A percentile compares a stretch with the other conserved stretches of the same genome.
phyloP scores from a whole-genome alignment of 2,329 filamentous ascomycete species.

The Colletotrichum siamense region DNA sequence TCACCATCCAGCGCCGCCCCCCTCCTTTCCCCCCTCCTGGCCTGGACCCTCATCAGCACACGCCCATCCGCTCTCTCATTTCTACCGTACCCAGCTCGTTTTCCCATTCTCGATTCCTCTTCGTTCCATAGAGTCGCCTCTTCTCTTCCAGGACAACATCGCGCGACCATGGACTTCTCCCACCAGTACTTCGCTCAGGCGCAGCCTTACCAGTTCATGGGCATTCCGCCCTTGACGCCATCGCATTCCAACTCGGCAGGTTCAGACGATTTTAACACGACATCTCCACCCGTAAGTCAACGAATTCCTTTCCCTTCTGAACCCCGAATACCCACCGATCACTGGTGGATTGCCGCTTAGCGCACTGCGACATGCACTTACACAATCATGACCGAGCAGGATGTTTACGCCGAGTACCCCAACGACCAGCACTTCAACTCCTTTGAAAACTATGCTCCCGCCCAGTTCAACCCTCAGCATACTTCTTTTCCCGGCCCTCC shows the following conservation, averaged over 20 bases:
- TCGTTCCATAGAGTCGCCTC: background rate
- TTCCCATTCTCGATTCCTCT: background rate
- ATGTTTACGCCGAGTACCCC: slow-evolving; percentile 53
- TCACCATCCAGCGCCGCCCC: background rate
- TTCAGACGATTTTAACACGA: slow-evolving; percentile 60
- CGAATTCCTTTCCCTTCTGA: slow-evolving; percentile 16
- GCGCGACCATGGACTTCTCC: slow-evolving; percentile 56
- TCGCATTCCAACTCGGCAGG: slow-evolving; percentile 60
- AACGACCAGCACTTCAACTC: slow-evolving; percentile 53
- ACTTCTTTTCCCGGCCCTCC: slow-evolving; percentile 51
- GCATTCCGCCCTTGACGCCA: slow-evolving; percentile 59
- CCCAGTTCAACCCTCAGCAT: slow-evolving; percentile 30
- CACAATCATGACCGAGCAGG: slow-evolving; percentile 45
- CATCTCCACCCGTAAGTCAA: slow-evolving; percentile 59
- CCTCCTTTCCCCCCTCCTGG: background rate
- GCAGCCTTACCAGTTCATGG: slow-evolving; percentile 61
- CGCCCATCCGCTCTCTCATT: slow-evolving; percentile 6
- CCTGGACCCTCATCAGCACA: slow-evolving; percentile 19
- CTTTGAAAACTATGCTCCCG: slow-evolving; percentile 47
- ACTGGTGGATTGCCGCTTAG: slow-evolving; percentile 31
- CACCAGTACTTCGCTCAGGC: slow-evolving; percentile 54
- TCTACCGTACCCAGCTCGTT: background rate
- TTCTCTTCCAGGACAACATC: background rate
- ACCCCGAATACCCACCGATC: slow-evolving; percentile 29
- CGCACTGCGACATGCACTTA: slow-evolving; percentile 32